Base-by-base conservation (phyloP, 805 yeast genomes). In the Pichia eremophila region DNA sequence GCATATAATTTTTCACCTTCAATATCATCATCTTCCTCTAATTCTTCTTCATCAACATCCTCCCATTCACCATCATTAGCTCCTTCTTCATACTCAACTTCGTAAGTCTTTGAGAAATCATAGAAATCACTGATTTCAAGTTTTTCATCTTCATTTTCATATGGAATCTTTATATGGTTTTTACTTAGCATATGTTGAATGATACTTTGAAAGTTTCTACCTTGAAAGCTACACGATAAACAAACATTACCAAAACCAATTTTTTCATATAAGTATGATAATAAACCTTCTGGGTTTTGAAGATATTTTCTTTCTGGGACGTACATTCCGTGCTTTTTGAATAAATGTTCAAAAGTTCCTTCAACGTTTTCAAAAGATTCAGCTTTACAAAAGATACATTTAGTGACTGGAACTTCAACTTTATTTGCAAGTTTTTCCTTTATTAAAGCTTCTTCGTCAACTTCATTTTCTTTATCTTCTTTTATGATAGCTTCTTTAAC, bases 111-210 rank as follows among this genome's bases (percentile, higher is more conserved):
- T 4, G 82, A 70, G 66, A 87, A 90, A 61, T 91, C 96, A 61
- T 93, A 93, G 60, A 83, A 93, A 39, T 79, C 83, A 0, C 89
- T 76, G 40, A 91, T 73, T 58, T 82, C 84, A 43, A 80, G 74
- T 59, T 81, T 80, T 58, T 93, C 95, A 48, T 82, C 83, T 46
- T 79, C 83, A 0, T 79, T 66, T 57, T 93, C 98, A 65, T 85
- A 93, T 0, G 98, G 97, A 51, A 93, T 74, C 59, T 79, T 77
- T 69, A 91, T 84, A 64, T 93, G 99, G 49, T 88, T 79, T 65
- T 93, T 93, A 9, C 84, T 75, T 5, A 72, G 57, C 85, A 88
- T 83, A 64, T 93, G 99, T 40, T 87, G 93, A 55, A 96, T 81
- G 11, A 86, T 89, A 51, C 95, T 85, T 58, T 86, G 95, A 31